A percentile compares a stretch with the other conserved stretches of the same genome.
Evolutionary conservation across 2,329 filamentous ascomycete species (phyloP).

Genomic region (Cordyceps fumosorosea): DNA sequence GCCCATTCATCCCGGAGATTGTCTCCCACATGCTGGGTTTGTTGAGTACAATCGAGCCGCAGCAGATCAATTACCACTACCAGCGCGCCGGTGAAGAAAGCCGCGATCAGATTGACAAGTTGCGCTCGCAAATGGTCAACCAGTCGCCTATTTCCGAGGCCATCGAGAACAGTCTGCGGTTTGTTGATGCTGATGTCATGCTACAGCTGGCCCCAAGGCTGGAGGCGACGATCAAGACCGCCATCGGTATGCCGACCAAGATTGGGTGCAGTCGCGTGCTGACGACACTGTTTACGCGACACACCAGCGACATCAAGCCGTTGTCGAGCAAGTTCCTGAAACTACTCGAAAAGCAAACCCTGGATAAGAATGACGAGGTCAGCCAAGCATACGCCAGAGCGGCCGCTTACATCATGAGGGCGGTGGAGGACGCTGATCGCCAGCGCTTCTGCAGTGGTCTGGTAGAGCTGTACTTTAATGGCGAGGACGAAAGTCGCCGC

Average conservation of each 20-base stretch:
- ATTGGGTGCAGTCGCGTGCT: slow-evolving; percentile 83
- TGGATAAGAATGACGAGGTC: slow-evolving; percentile 92
- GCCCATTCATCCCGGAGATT: slow-evolving; percentile 74
- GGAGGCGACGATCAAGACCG: slow-evolving; percentile 72
- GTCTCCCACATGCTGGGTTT: slow-evolving; percentile 74
- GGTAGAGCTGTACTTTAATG: slow-evolving; percentile 69
- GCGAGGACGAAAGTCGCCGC: slow-evolving; percentile 69
- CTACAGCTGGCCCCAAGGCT: slow-evolving; percentile 63
- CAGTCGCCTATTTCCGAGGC: slow-evolving; percentile 87
- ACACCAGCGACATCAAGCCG: slow-evolving; percentile 66
- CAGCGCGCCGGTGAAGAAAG: slow-evolving; percentile 83
- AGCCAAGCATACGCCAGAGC: slow-evolving; percentile 82
- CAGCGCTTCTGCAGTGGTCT: slow-evolving; percentile 45
- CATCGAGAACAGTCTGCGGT: slow-evolving; percentile 81
- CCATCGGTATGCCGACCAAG: slow-evolving; percentile 88
- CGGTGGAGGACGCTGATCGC: slow-evolving; percentile 43
- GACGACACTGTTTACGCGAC: slow-evolving; percentile 75
- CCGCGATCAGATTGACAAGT: slow-evolving; percentile 82
- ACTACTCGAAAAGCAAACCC: slow-evolving; percentile 69
- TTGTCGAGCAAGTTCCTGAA: slow-evolving; percentile 72
- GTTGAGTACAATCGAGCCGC: slow-evolving; percentile 81
- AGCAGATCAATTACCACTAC: slow-evolving; percentile 87
- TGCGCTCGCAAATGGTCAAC: slow-evolving; percentile 73
- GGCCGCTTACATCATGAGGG: slow-evolving; percentile 73
- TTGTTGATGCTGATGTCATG: slow-evolving; percentile 75